Evolutionary conservation across 2,329 filamentous ascomycete genomes (phyloP).

Genomic region (Huntiella moniliformis): DNA sequence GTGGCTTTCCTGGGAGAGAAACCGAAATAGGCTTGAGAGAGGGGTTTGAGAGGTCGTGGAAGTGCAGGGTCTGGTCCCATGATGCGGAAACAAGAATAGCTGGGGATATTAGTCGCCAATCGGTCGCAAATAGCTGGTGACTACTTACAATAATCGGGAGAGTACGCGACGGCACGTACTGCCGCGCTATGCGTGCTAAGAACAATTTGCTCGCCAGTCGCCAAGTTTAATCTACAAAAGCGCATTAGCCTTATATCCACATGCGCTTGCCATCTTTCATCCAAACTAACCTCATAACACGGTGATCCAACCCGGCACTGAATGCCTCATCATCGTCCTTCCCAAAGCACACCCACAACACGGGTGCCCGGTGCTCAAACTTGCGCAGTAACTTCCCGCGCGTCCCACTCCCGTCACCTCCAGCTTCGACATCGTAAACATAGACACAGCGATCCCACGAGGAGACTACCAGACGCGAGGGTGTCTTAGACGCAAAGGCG

Average conservation of each 20-base stretch:
- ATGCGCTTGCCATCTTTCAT: neutral
- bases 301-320: constrained; percentile 70
- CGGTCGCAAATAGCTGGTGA: neutral
- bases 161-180: constrained; percentile 72
- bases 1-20: constrained; percentile 66
- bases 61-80: constrained; percentile 81
- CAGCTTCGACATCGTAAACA: constrained; percentile 51
- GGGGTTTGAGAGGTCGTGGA: constrained; percentile 46
- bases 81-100: constrained; percentile 71
- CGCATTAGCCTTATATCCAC: neutral
- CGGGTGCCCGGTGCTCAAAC: constrained; percentile 65
- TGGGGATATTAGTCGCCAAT: constrained; percentile 15
- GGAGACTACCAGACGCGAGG: constrained; percentile 63
- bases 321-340: constrained; percentile 67
- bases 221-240: constrained; percentile 40
- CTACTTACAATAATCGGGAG: constrained; percentile 43
- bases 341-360: constrained; percentile 85
- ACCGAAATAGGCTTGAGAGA: constrained; percentile 38
- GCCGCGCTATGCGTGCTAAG: constrained; percentile 63
- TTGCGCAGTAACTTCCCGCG: constrained; percentile 47
- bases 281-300: constrained; percentile 50
- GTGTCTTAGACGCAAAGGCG: constrained; percentile 62
- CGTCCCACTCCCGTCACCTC: constrained; percentile 29
- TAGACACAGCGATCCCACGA: constrained; percentile 92
- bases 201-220: constrained; percentile 51